phyloP scores from a whole-genome alignment of 2,329 filamentous ascomycete genomes.

The Talaromyces sp. region DNA sequence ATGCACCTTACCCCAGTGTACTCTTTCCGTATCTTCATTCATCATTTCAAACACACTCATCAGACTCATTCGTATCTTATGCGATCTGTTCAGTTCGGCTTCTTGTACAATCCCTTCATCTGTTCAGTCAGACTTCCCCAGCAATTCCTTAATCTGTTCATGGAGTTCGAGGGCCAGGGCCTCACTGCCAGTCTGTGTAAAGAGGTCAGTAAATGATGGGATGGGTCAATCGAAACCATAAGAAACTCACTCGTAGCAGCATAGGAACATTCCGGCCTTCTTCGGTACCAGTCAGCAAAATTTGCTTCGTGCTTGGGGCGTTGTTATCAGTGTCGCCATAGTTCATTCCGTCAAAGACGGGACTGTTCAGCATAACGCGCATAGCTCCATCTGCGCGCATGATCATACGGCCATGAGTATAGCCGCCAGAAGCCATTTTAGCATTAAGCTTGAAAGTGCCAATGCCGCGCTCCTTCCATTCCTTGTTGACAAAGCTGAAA shows the following conservation, averaged over 20 bases:
- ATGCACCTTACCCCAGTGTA: no score
- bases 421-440: conserved; percentile 55
- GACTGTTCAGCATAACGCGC: conserved; percentile 82
- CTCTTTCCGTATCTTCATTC: neutral
- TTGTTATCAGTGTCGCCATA: conserved; percentile 67
- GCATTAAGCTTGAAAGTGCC: conserved; percentile 86
- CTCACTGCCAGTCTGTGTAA: conserved; percentile 44
- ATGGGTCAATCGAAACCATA: neutral
- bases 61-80: no score
- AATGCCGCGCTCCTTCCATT: conserved; percentile 87
- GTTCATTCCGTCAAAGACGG: conserved; percentile 75
- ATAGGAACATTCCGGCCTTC: conserved; percentile 56
- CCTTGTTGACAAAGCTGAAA: conserved; percentile 72
- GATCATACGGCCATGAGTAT: conserved; percentile 71
- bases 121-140: conserved; percentile 29
- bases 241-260: conserved; percentile 58
- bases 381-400: conserved; percentile 91
- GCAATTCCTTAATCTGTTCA: conserved; percentile 36
- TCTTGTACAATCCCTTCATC: conserved; percentile 26
- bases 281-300: conserved; percentile 64
- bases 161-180: conserved; percentile 28
- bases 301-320: conserved; percentile 70
- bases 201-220: neutral
- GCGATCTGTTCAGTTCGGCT: no score
- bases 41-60: conserved; percentile 1